Conservation (phyloP, 129 eudicot species). For the Helianthus annuus region DNA sequence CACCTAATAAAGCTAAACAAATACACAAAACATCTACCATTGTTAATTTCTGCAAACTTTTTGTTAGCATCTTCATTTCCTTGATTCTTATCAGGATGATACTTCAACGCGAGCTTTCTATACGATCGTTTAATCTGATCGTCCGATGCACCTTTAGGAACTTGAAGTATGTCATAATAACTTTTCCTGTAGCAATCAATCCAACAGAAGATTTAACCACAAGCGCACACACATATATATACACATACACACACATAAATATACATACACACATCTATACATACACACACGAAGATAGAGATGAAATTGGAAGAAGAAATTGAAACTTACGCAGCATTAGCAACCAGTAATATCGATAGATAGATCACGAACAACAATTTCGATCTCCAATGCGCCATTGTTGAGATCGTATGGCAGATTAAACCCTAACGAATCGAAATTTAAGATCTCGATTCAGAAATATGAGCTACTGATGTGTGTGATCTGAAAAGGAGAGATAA, state of each 20-base stretch:
- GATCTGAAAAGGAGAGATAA: neutral
- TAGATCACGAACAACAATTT: constrained; percentile 51
- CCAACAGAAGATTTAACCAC: neutral
- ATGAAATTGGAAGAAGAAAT: neutral
- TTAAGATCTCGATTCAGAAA: neutral
- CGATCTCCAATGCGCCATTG: constrained; percentile 71
- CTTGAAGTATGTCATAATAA: constrained; percentile 90
- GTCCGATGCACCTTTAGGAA: constrained; percentile 86
- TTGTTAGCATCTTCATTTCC: constrained; percentile 96
- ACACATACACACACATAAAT: neutral
- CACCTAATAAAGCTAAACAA: neutral
- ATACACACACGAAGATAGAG: neutral
- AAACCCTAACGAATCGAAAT: neutral
- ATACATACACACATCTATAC: neutral
- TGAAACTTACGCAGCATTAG: constrained; percentile 75
- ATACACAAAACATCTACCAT: constrained; percentile 45
- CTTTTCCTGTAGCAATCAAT: constrained; percentile 65
- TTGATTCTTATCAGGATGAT: constrained; percentile 97
- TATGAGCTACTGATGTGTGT: neutral
- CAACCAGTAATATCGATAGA: constrained; percentile 43
- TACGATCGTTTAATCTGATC: constrained; percentile 94
- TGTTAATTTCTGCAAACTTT: constrained; percentile 92
- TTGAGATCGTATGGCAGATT: constrained; percentile 4
- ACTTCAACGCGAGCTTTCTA: constrained; percentile 88
- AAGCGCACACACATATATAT: neutral